Base-by-base conservation (phyloP, 2,329 filamentous ascomycete species). In the Penicillium sp. region DNA sequence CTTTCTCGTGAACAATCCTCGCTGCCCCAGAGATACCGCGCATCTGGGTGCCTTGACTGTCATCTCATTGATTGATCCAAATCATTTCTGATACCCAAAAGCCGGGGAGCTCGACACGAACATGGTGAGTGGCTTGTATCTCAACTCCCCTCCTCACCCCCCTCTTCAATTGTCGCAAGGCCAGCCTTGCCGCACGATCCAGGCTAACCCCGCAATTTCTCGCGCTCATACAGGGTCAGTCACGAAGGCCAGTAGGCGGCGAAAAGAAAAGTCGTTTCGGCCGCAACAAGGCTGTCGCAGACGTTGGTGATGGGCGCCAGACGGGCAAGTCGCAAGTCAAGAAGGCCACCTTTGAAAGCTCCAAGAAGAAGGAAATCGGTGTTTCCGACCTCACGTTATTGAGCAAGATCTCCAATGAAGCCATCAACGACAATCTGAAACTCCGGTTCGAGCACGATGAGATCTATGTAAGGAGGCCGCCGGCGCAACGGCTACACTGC, bases 291-390 rank as follows among this genome's bases (percentile, higher is more conserved):
- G 68, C 63, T 27, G 60, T 59, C 48, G 70, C 65, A 46, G 71
- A 72, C 55, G 65, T 70, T 40, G 67, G 70, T 53, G 67, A 70
- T 51, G 70, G 68, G 27, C 66, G 73, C 54, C 71, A 71, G 56
- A 66, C 70, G 39, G 75, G 76, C 50, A 75, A 77, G 60, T 74
- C 83, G 54, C 88, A 88, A 72, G 88, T 95, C 60, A 91, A 90
- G 74, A 97, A 97, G 76, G 93, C 93, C 55, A 88, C 88, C 52
- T 98, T 94, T 73, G 93, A 98, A 70, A 88, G 84, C 52, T 88
- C 85, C 57, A 97, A 97, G 80, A 98, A 97, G 84, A 97, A 95
- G 81, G 90, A 98, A 73, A 93, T 98, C 61, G 93, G 93, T 58
- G 93, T 98, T 46, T 96, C 93, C 47, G 93, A 98, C 77, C 80